These are phyloP conservation scores for Russula vinacea DNA, from an alignment of 768 basidiomycete genomes.

Conservation along the genomic window DNA sequence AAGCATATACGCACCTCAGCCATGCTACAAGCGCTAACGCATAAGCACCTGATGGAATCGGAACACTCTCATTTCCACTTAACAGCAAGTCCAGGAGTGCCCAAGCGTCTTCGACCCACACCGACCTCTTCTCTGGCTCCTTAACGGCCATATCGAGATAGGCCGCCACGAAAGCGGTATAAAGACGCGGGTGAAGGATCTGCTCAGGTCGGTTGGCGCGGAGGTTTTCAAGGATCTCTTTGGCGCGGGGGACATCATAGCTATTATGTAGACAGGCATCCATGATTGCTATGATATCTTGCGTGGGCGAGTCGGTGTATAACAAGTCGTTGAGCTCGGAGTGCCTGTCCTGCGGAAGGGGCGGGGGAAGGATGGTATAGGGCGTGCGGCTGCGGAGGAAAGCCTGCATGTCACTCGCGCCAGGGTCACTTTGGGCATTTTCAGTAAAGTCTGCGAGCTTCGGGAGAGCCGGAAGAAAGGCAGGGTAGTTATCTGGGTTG, in stretches of 20 bases:
- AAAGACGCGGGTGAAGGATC: slow-evolving; percentile 47
- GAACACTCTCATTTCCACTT: slow-evolving; percentile 43
- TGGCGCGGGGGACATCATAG: slow-evolving; percentile 75
- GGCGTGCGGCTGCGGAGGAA: slow-evolving; percentile 50
- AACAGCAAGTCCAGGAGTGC: slow-evolving; percentile 59
- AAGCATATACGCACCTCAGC: slow-evolving; percentile 43
- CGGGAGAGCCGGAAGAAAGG: slow-evolving; percentile 39
- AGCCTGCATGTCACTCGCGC: slow-evolving; percentile 42
- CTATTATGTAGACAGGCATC: slow-evolving; percentile 76
- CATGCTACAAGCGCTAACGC: slow-evolving; percentile 63
- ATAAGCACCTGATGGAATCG: slow-evolving; percentile 59
- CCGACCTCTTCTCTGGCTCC: slow-evolving; percentile 42
- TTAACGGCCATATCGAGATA: slow-evolving; percentile 59
- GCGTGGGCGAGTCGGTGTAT: slow-evolving; percentile 62
- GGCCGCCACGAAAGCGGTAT: slow-evolving; percentile 65
- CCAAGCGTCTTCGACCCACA: slow-evolving; percentile 66
- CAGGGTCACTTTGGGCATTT: slow-evolving; percentile 22
- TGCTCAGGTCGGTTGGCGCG: slow-evolving; percentile 45
- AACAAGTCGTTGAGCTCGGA: slow-evolving; percentile 47
- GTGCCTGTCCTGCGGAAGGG: slow-evolving; percentile 50
- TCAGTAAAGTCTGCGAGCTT: slow-evolving; percentile 1
- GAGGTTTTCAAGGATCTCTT: slow-evolving; percentile 64
- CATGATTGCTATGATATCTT: slow-evolving; percentile 73
- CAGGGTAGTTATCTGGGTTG: slow-evolving; percentile 40
- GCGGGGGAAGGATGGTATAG: slow-evolving; percentile 63